Evolutionary conservation across 768 basidiomycete genomes (phyloP).

Genomic region (Podaxis sp.): DNA sequence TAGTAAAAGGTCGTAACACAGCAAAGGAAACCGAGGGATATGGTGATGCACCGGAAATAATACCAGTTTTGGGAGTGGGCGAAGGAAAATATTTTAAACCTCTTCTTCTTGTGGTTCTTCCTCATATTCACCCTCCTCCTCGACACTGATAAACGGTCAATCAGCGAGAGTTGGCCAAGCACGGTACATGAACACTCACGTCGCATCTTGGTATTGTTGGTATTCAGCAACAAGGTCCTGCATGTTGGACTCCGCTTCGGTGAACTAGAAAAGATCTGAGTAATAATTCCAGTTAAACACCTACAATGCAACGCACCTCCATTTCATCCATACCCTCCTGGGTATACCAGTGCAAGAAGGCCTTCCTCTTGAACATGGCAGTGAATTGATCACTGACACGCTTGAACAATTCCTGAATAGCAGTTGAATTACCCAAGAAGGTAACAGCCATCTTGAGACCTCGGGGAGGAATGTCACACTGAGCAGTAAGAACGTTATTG

Average conservation of each 20-base stretch:
- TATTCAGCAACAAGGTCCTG: conserved; percentile 98
- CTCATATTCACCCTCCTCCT: conserved; percentile 88
- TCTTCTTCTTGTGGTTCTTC: conserved; percentile 66
- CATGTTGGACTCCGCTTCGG: conserved; percentile 99
- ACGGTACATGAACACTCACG: conserved; percentile 46
- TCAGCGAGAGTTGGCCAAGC: not conserved
- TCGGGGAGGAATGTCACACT: conserved; percentile 96
- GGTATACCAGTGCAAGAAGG: conserved; percentile 98
- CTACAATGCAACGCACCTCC: conserved; percentile 48
- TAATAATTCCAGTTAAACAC: not conserved
- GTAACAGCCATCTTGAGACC: conserved; percentile 97
- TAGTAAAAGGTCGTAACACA: conserved; percentile 24
- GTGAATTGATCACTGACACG: conserved; percentile 98
- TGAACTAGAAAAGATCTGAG: conserved; percentile 51
- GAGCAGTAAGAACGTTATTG: conserved; percentile 96
- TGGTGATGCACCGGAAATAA: conserved; percentile 10
- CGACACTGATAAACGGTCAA: conserved; percentile 44
- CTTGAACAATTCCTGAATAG: conserved; percentile 98
- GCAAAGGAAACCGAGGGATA: conserved; percentile 15
- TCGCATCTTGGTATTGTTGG: conserved; percentile 94
- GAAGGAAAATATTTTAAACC: not conserved
- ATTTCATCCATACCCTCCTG: conserved; percentile 99
- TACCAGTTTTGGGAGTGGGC: conserved; percentile 26
- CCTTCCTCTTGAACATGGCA: conserved; percentile 99
- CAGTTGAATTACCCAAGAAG: conserved; percentile 96